Evolutionary conservation across 2,329 filamentous ascomycete species (phyloP), one percentile per base, ranked within the genome.

Genomic region (Orbilia ellipsospora): DNA sequence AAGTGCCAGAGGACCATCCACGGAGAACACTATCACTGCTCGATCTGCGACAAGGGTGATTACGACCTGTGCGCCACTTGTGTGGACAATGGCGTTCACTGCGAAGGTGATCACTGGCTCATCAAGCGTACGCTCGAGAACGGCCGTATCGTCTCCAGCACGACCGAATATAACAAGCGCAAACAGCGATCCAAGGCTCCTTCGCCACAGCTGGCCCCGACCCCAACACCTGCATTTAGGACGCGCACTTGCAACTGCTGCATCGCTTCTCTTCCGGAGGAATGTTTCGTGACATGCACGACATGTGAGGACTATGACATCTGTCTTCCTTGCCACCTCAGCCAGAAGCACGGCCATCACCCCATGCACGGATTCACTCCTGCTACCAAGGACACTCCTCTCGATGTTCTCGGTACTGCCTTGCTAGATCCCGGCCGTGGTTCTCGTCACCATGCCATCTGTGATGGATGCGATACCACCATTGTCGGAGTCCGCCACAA

Each of bases 401-500:
- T 95, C 77, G 86, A 88, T 64, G 81, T 85, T 31, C 81, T 89
- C 65, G 88, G 94, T 73, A 84, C 87, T 77, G 85, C 86, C 77
- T 90, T 92, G 78, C 90, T 96, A 81, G 86, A 86, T 42, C 88
- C 94, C 42, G 94, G 95, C 78, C 92, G 94, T 76, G 92, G 92
- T 82, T 87, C 90, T 80, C 86, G 87, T 75, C 95, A 99, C 84
- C 89, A 92, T 73, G 95, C 96, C 76, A 90, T 97, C 78, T 99
- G 95, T 81, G 95, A 99, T 84, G 92, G 92, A 48, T 99, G 96
- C 82, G 92, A 98, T 80, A 90, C 88, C 86, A 89, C 89, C 82
- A 95, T 99, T 80, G 86, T 87, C 79, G 96, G 95, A 79, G 87
- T 97, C 69, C 94, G 95, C 79, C 91, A 98, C 88, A 99, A 99